phyloP scores from a whole-genome alignment of 257 asterid species.

The Solanum phureja region DNA sequence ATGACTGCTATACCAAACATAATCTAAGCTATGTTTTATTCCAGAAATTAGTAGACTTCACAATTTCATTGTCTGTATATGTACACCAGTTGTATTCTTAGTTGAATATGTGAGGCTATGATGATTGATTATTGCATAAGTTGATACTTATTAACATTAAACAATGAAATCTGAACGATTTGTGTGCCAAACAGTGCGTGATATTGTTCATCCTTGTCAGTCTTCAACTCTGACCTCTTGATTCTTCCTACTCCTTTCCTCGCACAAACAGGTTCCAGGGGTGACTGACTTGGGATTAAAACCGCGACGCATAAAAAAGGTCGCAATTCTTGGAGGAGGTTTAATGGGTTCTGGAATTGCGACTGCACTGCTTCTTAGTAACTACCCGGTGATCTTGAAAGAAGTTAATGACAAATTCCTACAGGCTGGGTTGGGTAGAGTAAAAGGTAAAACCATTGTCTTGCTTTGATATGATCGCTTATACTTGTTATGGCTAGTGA shows the following conservation, averaged over 20 bases:
- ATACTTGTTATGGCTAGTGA: not conserved
- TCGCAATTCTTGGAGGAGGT: conserved; percentile 97
- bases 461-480: not conserved
- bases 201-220: not conserved
- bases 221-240: not conserved
- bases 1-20: not conserved
- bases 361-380: conserved; percentile 76
- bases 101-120: not conserved
- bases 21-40: not conserved
- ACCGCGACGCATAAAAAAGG: conserved; percentile 76
- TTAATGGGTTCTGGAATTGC: conserved; percentile 99
- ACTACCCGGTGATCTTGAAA: conserved; percentile 70
- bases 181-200: not conserved
- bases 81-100: not conserved
- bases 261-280: conserved; percentile 74
- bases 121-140: not conserved
- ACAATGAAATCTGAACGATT: not conserved
- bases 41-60: not conserved
- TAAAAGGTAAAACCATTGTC: conserved; percentile 48
- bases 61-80: not conserved
- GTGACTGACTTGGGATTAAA: conserved; percentile 68
- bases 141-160: not conserved
- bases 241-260: not conserved
- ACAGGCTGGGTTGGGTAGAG: conserved; percentile 77
- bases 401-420: conserved; percentile 91